Conservation (phyloP, 1,284 basidiomycete species). For the Cutaneotrichosporon cavernicola region DNA sequence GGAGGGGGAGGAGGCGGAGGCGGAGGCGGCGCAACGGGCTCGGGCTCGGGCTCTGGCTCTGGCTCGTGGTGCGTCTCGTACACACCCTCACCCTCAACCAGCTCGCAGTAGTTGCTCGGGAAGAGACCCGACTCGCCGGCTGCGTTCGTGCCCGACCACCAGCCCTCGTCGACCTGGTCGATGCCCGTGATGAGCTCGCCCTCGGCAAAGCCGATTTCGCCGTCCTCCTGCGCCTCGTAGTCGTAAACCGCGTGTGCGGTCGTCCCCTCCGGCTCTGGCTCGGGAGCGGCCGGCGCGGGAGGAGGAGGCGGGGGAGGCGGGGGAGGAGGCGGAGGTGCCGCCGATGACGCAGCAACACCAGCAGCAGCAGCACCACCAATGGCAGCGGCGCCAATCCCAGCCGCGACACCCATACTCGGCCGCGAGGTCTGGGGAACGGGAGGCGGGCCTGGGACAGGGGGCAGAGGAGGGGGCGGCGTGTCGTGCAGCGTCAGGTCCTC, state of each 20-base stretch:
- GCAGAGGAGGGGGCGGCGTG: slow-evolving; percentile 36
- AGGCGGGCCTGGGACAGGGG: slow-evolving; percentile 32
- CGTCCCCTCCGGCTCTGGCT: slow-evolving; percentile 28
- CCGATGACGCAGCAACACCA: slow-evolving; percentile 10
- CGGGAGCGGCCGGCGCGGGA: slow-evolving; percentile 33
- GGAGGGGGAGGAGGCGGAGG: slow-evolving; percentile 43
- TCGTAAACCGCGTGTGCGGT: slow-evolving; percentile 65
- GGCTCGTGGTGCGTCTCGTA: slow-evolving; percentile 31
- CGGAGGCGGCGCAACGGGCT: slow-evolving; percentile 40
- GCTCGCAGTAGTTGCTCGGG: slow-evolving; percentile 75
- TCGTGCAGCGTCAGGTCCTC: slow-evolving; percentile 46
- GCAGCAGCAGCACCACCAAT: slow-evolving; percentile 14
- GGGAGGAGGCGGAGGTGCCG: slow-evolving; percentile 32
- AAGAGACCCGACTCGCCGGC: slow-evolving; percentile 67
- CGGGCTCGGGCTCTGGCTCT: slow-evolving; percentile 39
- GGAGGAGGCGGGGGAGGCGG: slow-evolving; percentile 41
- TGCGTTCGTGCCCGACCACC: slow-evolving; percentile 73
- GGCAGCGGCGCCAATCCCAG: slow-evolving; percentile 2
- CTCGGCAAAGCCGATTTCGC: slow-evolving; percentile 75
- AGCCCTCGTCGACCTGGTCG: slow-evolving; percentile 76
- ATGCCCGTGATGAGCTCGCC: slow-evolving; percentile 79
- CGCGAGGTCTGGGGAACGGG: slow-evolving; percentile 37
- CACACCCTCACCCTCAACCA: slow-evolving; percentile 56
- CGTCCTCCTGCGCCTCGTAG: slow-evolving; percentile 65
- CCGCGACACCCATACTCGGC: slow-evolving; percentile 23